phyloP scores from a whole-genome alignment of 768 basidiomycete genomes.

The Strobilomyces dryophilus region DNA sequence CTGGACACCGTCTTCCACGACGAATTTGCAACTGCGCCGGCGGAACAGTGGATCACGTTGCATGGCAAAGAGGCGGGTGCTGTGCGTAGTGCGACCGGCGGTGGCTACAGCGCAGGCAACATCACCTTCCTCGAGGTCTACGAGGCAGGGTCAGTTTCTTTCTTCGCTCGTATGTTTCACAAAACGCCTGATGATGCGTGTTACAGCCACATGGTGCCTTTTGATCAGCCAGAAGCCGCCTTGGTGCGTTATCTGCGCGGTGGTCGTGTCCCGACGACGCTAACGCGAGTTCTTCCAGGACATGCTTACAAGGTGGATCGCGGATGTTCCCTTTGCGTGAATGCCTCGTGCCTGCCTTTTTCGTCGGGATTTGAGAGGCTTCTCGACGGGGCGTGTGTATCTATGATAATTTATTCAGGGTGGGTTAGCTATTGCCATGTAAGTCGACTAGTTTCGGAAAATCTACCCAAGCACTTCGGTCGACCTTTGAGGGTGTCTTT shows the following conservation, averaged over 20 bases:
- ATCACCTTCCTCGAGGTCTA: slow-evolving; percentile 75
- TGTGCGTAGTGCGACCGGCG: slow-evolving; percentile 66
- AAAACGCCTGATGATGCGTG: slow-evolving; percentile 2
- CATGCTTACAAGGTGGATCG: slow-evolving; percentile 56
- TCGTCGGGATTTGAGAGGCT: neutral
- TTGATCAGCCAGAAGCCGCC: slow-evolving; percentile 85
- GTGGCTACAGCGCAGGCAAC: slow-evolving; percentile 69
- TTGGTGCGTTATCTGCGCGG: slow-evolving; percentile 43
- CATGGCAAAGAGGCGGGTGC: slow-evolving; percentile 58
- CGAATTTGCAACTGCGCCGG: slow-evolving; percentile 51
- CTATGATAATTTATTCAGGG: neutral
- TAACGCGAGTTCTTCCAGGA: slow-evolving; percentile 37
- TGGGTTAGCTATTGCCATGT: neutral
- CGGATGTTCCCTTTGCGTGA: slow-evolving; percentile 43
- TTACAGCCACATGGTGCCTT: slow-evolving; percentile 82
- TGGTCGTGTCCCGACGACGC: neutral
- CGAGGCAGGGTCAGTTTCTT: slow-evolving; percentile 67
- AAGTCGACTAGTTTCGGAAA: neutral
- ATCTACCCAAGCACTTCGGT: neutral
- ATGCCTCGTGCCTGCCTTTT: neutral
- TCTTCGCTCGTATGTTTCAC: neutral
- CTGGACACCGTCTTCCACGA: slow-evolving; percentile 58
- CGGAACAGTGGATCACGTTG: slow-evolving; percentile 54
- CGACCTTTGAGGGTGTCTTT: neutral
- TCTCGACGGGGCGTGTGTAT: neutral